These are phyloP conservation scores for Neurospora discreta DNA, from an alignment of 495 filamentous ascomycete genomes.

Conservation along the genomic window DNA sequence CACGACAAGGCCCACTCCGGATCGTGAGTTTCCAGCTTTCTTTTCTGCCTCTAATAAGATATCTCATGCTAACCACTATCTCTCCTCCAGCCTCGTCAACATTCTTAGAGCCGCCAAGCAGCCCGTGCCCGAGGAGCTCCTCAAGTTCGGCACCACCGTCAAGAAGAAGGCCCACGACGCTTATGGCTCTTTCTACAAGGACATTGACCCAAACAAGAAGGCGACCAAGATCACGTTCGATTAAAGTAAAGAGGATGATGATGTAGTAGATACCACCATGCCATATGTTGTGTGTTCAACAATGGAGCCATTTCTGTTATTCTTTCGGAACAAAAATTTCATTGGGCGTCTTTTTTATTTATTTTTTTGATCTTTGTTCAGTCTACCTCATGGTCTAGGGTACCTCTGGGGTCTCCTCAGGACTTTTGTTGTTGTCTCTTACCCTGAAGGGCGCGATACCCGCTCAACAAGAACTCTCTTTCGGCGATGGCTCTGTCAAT, in stretches of 20 bases:
- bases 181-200: conserved; percentile 90
- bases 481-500: conserved; percentile 45
- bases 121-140: conserved; percentile 70
- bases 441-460: conserved; percentile 32
- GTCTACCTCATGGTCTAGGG: neutral
- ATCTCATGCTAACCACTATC: neutral
- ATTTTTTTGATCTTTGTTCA: neutral
- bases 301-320: conserved; percentile 2
- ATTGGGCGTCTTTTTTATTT: conserved; percentile 1
- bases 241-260: conserved; percentile 21
- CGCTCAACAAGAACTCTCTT: conserved; percentile 41
- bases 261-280: neutral
- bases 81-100: conserved; percentile 55
- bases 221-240: conserved; percentile 92
- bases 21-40: conserved; percentile 44
- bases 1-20: conserved; percentile 83
- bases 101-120: conserved; percentile 85
- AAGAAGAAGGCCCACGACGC: conserved; percentile 94
- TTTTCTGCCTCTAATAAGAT: no score
- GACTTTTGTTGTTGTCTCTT: conserved; percentile 5
- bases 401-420: neutral
- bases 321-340: conserved; percentile 11
- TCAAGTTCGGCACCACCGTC: conserved; percentile 95
- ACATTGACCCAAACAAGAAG: conserved; percentile 63
- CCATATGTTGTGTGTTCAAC: neutral